A percentile compares a stretch with the other conserved stretches of the same genome.
phyloP scores from a whole-genome alignment of 768 basidiomycete genomes.

The Postia placenta region DNA sequence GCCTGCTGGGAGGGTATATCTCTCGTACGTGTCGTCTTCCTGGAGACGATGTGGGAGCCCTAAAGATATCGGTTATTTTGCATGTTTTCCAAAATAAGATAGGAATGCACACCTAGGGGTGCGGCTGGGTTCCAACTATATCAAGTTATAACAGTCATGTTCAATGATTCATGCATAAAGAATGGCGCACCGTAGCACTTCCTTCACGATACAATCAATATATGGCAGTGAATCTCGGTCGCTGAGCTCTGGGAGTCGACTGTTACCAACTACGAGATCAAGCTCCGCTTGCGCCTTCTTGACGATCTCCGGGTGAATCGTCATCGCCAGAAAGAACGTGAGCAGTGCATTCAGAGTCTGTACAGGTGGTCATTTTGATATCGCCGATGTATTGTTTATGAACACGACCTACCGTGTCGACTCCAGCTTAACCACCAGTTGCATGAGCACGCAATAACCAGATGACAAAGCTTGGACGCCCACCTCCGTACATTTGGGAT shows the following conservation, averaged over 20 bases:
- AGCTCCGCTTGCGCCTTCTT: constrained; percentile 30
- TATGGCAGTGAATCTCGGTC: constrained; percentile 23
- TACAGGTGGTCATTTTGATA: not conserved
- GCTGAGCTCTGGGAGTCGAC: constrained; percentile 23
- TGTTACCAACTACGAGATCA: constrained; percentile 30
- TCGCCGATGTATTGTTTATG: too few species aligned
- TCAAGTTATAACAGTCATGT: not conserved
- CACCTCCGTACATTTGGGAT: not conserved
- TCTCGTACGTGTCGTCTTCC: too few species aligned
- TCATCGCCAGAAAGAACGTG: constrained; percentile 29
- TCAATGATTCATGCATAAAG: not conserved
- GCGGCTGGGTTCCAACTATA: constrained; percentile 15
- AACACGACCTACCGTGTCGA: too few species aligned
- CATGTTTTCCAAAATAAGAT: too few species aligned
- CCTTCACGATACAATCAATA: constrained; percentile 29
- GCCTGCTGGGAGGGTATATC: constrained; percentile 29
- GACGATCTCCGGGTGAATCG: constrained; percentile 25
- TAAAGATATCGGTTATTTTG: too few species aligned
- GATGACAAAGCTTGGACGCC: too few species aligned
- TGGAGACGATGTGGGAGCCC: too few species aligned
- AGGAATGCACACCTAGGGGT: constrained; percentile 11
- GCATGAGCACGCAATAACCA: too few species aligned
- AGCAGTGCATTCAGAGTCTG: constrained; percentile 15
- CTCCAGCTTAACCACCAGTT: too few species aligned
- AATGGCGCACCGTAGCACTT: constrained; percentile 17